phyloP scores from a whole-genome alignment of 139 green algal species.

The Nannochloris sp. region DNA sequence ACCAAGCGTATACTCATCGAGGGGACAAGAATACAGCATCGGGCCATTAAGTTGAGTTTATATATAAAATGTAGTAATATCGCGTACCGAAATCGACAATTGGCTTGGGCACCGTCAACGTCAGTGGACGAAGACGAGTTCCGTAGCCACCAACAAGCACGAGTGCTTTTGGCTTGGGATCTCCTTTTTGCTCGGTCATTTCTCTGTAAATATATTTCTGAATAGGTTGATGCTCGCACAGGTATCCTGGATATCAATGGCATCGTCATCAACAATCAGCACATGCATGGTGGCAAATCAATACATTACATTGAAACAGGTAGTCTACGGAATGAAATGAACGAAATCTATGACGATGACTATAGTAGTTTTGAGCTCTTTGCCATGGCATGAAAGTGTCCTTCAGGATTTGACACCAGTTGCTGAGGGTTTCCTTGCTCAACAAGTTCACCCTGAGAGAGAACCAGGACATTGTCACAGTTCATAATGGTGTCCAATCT shows the following conservation, averaged over 20 bases:
- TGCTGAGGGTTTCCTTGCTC: conserved; percentile 47
- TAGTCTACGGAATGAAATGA: too few relatives aligned
- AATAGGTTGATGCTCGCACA: not conserved
- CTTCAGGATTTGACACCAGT: conserved; percentile 20
- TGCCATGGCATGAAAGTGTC: not conserved
- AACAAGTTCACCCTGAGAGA: conserved; percentile 54
- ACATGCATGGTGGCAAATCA: too few relatives aligned
- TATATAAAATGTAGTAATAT: not conserved
- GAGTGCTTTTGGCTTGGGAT: conserved; percentile 57
- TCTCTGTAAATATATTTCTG: not conserved
- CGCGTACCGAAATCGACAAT: conserved; percentile 83
- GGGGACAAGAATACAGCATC: too few relatives aligned
- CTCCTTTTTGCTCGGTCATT: not conserved
- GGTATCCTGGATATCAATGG: too few relatives aligned
- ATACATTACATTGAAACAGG: too few relatives aligned
- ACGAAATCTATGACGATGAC: not conserved
- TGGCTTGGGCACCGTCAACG: conserved; percentile 82
- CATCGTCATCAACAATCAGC: too few relatives aligned
- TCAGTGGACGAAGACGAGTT: conserved; percentile 70
- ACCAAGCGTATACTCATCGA: too few relatives aligned
- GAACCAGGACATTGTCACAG: conserved; percentile 70
- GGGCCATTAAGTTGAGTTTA: too few relatives aligned
- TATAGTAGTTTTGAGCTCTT: not conserved
- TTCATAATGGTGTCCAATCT: conserved; percentile 75
- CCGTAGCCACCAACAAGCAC: conserved; percentile 87